Percentiles rank a stretch among this genome's conserved stretches.
Evolutionary conservation across 169 alveolate genomes (phyloP).

Genomic region (Amoebophrya sp.): DNA sequence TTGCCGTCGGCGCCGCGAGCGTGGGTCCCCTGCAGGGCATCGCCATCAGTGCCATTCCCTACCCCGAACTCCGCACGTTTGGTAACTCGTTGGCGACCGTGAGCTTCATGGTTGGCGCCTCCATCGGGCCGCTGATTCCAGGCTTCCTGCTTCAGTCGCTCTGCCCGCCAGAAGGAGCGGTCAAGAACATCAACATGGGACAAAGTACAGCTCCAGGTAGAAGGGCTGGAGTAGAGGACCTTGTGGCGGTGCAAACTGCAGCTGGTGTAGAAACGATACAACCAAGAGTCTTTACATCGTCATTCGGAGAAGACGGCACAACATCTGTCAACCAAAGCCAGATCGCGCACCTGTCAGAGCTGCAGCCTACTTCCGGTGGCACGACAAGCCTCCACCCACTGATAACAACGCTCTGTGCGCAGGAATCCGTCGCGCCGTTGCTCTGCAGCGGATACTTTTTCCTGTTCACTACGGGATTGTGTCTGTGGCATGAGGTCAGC

Average conservation of each 20-base stretch:
- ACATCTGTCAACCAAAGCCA: neutral
- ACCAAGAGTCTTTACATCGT: neutral
- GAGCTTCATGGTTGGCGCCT: neutral
- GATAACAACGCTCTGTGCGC: neutral
- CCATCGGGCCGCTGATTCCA: neutral
- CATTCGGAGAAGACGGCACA: neutral
- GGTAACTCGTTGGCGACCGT: slow-evolving; percentile 11
- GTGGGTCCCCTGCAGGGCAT: slow-evolving; percentile 6
- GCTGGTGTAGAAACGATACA: neutral
- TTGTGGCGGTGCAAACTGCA: neutral
- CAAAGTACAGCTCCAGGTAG: neutral
- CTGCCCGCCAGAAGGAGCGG: neutral
- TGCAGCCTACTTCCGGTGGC: neutral
- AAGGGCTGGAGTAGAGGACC: neutral
- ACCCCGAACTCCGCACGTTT: neutral
- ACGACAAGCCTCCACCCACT: too few species aligned
- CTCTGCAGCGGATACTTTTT: neutral
- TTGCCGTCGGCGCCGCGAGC: neutral
- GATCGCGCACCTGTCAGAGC: neutral
- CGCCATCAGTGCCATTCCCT: neutral
- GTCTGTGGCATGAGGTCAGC: too few species aligned
- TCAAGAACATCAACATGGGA: neutral
- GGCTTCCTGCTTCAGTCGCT: neutral
- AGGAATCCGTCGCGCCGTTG: neutral
- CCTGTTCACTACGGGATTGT: neutral